Base-by-base conservation (phyloP, 768 basidiomycete genomes). In the Russula compacta region DNA sequence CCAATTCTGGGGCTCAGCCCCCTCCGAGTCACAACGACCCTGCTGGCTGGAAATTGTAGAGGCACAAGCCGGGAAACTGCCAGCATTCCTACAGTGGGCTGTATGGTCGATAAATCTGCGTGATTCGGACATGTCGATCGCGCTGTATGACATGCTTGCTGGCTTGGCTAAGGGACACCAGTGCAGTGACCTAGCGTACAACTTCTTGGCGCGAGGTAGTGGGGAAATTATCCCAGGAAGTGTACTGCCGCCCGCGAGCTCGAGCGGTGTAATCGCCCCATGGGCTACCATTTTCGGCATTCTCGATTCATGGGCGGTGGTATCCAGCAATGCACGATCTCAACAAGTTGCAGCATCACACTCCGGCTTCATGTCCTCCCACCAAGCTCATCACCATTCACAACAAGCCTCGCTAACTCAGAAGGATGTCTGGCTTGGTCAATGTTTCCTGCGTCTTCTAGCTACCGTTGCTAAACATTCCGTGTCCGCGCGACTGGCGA, bases 81-180 rank as follows among this genome's bases (percentile, higher is more conserved):
- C 84, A 1, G 79, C 84, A 1, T 95, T 95, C 71, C 74, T 95
- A 51, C 89, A 92, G 60, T 95, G 92, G 93, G 90, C 90, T 0
- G 83, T 90, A 9, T 89, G 87, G 87, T 88, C 87, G 1, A 89
- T 89, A 1, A 84, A 91, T 58, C 77, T 81, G 5, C 81, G 86
- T 61, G 89, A 92, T 62, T 69, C 81, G 6, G 81, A 81, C 1
- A 85, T 92, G 83, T 78, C 86, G 43, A 85, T 84, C 66, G 89
- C 90, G 0, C 72, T 93, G 54, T 93, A 92, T 69, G 89, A 95
- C 67, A 95, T 95, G 94, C 75, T 97, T 35, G 78, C 82, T 8
- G 91, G 94, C 21, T 77, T 95, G 32, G 81, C 91, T 2, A 86
- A 87, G 54, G 93, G 93, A 0, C 85, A 87, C 60, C 85, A 87